Base-by-base conservation (phyloP, 257 asterid genomes). In the Marsdenia floribunda region DNA sequence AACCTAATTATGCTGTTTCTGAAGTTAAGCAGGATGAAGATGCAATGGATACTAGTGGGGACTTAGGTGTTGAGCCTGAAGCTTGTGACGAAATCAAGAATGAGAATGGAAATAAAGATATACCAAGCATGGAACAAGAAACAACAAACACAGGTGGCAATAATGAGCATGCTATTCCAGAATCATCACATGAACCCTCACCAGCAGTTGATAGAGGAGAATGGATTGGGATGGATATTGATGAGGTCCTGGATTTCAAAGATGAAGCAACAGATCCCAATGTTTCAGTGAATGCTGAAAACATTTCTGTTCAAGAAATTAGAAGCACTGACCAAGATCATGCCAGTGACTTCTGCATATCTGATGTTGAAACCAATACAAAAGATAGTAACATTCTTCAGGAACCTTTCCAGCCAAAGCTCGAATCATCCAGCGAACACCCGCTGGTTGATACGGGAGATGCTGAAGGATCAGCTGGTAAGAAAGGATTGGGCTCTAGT, bases 141-240 rank as follows among this genome's bases (percentile, higher is more conserved):
- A 50, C 61, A 65, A 68, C 68, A 19, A 53, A 61, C 53, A 75
- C 63, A 68, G 71, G 22, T 21, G 76, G 57, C 49, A 77, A 70
- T 68, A 75, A 59, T 80, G 50, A 54, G 33, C 78, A 38, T 75
- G 71, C 75, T 79, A 82, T 58, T 80, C 44, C 73, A 26, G 83
- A 78, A 55, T 73, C 84, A 53, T 58, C 83, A 52, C 42, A 54
- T 11, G 85, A 72, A 58, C 82, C 74, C 71, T 69, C 82, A 68
- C 54, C 73, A 57, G 84, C 50, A 71, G 49, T 59, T 80, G 90
- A 68, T 69, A 71, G 70, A 42, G 88, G 74, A 73, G 90, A 88
- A 73, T 76, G 76, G 73, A 66, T 53, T 71, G 89, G 55, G 68
- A 78, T 82, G 83, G 86, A 85, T 65, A 77, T 87, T 66, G 85